Conservation (phyloP, 257 asterid species). For the Solanum chiquidenum region DNA sequence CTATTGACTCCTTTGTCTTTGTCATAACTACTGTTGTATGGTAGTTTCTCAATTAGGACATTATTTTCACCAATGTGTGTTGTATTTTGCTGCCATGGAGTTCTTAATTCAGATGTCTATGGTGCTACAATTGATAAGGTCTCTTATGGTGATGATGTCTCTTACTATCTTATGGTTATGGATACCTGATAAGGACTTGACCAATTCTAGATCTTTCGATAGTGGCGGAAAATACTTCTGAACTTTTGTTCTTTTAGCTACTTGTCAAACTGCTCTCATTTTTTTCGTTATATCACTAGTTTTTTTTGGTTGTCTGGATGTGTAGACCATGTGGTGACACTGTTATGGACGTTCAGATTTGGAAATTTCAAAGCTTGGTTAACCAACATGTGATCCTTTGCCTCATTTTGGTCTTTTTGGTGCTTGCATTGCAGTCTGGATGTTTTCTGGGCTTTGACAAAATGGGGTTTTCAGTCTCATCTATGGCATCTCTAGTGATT, state of each 20-base stretch:
- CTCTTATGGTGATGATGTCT: background rate
- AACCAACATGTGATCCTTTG: background rate
- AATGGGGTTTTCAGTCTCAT: background rate
- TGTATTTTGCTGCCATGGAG: background rate
- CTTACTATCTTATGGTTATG: background rate
- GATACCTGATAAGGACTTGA: background rate
- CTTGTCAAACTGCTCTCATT: background rate
- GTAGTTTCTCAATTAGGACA: background rate
- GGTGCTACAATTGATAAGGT: background rate
- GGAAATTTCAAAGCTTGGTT: background rate
- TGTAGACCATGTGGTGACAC: background rate
- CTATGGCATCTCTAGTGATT: background rate
- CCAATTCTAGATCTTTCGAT: background rate
- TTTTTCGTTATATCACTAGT: background rate
- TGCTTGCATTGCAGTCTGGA: background rate
- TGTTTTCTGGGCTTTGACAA: background rate
- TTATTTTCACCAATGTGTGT: background rate
- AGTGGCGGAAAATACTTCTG: background rate
- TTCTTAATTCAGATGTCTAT: background rate
- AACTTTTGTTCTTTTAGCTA: background rate
- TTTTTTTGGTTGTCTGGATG: background rate
- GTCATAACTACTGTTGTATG: background rate
- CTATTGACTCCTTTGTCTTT: background rate
- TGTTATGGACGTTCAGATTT: background rate
- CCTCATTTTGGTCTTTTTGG: background rate